phyloP scores from a whole-genome alignment of 208 protist species.

The Wallacemonas sp. region DNA sequence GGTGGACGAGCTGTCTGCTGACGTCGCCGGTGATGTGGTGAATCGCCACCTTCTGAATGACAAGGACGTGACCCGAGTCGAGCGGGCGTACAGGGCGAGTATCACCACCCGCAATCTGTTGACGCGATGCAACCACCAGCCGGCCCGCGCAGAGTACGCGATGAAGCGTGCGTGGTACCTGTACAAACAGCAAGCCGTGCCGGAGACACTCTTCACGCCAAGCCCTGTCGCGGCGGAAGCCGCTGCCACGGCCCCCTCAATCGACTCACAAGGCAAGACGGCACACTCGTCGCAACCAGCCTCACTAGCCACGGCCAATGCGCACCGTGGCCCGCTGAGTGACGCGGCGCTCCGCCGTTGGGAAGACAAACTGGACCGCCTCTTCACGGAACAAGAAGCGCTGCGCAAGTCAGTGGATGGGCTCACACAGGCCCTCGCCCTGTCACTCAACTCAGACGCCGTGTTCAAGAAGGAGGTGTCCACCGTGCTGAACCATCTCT shows the following conservation, averaged over 20 bases:
- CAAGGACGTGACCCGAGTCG: slow-evolving; percentile 42
- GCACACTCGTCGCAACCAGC: neutral
- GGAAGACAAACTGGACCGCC: slow-evolving; percentile 42
- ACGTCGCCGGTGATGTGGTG: slow-evolving; percentile 64
- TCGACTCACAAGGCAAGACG: neutral
- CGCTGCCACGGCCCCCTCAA: neutral
- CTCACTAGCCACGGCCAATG: neutral
- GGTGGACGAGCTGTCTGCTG: slow-evolving; percentile 54
- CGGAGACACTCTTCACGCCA: slow-evolving; percentile 54
- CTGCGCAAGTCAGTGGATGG: slow-evolving; percentile 39
- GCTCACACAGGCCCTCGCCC: slow-evolving; percentile 46
- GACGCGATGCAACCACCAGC: slow-evolving; percentile 84
- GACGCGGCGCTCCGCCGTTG: slow-evolving; percentile 14
- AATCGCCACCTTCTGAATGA: slow-evolving; percentile 77
- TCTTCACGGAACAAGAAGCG: slow-evolving; percentile 46
- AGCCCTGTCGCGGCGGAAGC: slow-evolving; percentile 20
- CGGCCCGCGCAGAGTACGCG: slow-evolving; percentile 69
- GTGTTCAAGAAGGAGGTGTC: slow-evolving; percentile 67
- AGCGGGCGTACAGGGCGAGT: slow-evolving; percentile 72
- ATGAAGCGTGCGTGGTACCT: slow-evolving; percentile 90
- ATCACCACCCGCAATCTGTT: slow-evolving; percentile 89
- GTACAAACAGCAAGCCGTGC: slow-evolving; percentile 70
- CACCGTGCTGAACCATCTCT: slow-evolving; percentile 71
- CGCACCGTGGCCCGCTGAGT: neutral
- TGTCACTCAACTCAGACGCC: slow-evolving; percentile 16